Percentiles rank a stretch among this genome's conserved stretches.
These are phyloP conservation scores for Phoenix dactylifera DNA, from an alignment of 176 grass and related monocot species.

Conservation along the genomic window DNA sequence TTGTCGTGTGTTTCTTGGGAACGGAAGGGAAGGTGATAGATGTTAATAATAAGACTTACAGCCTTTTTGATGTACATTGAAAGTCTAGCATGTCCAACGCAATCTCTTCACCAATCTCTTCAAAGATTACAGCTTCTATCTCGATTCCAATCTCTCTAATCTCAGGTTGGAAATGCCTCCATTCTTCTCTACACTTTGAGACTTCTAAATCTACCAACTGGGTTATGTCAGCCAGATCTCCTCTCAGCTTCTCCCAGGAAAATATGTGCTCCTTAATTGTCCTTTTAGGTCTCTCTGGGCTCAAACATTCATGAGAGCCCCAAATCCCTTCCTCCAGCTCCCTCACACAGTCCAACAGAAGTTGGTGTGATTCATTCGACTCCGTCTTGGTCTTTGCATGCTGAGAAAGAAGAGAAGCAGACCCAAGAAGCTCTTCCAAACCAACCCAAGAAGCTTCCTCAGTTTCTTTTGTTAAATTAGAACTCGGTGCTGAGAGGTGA, in stretches of 20 bases:
- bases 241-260: constrained; percentile 54
- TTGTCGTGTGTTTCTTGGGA: background rate
- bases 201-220: constrained; percentile 50
- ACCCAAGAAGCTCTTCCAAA: constrained; percentile 16
- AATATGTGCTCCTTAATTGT: constrained; percentile 35
- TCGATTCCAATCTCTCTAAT: constrained; percentile 37
- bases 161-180: constrained; percentile 33
- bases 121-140: constrained; percentile 85
- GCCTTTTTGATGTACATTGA: constrained; percentile 43
- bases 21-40: background rate
- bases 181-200: constrained; percentile 31
- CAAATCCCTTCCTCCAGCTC: constrained; percentile 20
- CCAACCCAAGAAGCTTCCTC: constrained; percentile 1
- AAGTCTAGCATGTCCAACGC: constrained; percentile 49
- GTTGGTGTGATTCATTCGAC: constrained; percentile 23
- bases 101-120: constrained; percentile 66
- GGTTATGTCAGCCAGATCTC: constrained; percentile 47
- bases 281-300: constrained; percentile 4
- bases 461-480: constrained; percentile 16
- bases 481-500: constrained; percentile 32
- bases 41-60: constrained; percentile 29
- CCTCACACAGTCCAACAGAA: constrained; percentile 18
- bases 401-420: constrained; percentile 9
- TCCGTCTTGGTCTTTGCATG: background rate
- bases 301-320: constrained; percentile 13